Evolutionary conservation across 176 grass and related monocot genomes (phyloP).

Genomic region (Aegilops tauschii): DNA sequence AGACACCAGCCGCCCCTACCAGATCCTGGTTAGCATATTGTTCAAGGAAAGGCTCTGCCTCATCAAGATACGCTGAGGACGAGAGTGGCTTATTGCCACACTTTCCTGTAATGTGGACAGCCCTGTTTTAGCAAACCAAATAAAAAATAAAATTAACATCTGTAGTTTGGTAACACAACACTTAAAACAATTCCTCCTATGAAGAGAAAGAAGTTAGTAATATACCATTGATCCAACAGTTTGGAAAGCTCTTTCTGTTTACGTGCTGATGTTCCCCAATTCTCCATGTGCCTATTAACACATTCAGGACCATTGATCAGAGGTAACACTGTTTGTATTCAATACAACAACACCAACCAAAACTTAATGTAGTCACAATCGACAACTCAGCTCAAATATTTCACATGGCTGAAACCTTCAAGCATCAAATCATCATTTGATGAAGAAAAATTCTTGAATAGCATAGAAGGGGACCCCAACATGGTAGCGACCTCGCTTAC

Average conservation of each 20-base stretch:
- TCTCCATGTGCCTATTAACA: conserved; percentile 76
- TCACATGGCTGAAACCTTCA: background rate
- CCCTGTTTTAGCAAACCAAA: conserved; percentile 46
- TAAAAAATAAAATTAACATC: conserved; percentile 12
- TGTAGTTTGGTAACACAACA: background rate
- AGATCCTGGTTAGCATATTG: conserved; percentile 53
- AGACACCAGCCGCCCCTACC: background rate
- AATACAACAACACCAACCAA: conserved; percentile 7
- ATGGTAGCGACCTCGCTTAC: background rate
- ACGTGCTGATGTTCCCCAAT: conserved; percentile 73
- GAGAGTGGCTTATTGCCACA: conserved; percentile 68
- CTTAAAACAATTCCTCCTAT: background rate
- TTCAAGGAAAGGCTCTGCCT: conserved; percentile 97
- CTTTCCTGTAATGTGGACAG: conserved; percentile 70
- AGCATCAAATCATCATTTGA: conserved; percentile 2
- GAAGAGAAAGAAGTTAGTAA: background rate
- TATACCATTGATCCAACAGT: conserved; percentile 97
- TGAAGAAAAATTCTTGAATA: background rate
- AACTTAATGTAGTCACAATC: background rate
- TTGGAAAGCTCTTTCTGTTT: conserved; percentile 79
- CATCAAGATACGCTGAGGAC: conserved; percentile 69
- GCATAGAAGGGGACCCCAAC: background rate
- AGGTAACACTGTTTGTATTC: background rate
- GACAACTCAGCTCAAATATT: background rate
- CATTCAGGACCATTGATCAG: conserved; percentile 27